Evolutionary conservation across 371 early-diverging fungal species (phyloP).

Genomic region (Mucor racemosus): DNA sequence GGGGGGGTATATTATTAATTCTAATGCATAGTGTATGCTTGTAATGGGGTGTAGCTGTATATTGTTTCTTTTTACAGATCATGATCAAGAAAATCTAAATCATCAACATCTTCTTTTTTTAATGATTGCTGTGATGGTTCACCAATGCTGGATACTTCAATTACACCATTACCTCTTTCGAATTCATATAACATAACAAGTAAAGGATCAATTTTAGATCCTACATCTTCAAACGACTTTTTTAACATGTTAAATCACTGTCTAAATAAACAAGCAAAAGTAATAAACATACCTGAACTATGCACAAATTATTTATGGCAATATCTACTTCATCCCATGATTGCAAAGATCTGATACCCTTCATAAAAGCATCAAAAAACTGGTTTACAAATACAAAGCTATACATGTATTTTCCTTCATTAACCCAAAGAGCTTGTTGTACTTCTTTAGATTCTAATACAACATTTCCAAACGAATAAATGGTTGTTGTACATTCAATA

Average conservation of each 20-base stretch:
- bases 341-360: constrained; percentile 54
- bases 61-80: neutral
- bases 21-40: constrained; percentile 7
- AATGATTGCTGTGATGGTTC: neutral
- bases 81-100: constrained; percentile 9
- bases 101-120: neutral
- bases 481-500: constrained; percentile 66
- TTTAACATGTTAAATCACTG: neutral
- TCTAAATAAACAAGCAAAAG: neutral
- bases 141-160: constrained; percentile 30
- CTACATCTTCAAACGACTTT: constrained; percentile 47
- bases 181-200: constrained; percentile 53
- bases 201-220: constrained; percentile 27
- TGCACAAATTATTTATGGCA: constrained; percentile 57
- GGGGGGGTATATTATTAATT: constrained; percentile 1
- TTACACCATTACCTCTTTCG: constrained; percentile 42
- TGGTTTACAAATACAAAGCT: constrained; percentile 66
- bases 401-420: constrained; percentile 52
- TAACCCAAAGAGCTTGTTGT: constrained; percentile 54
- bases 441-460: constrained; percentile 67
- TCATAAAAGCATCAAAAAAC: constrained; percentile 64
- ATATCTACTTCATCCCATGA: constrained; percentile 59
- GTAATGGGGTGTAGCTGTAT: neutral
- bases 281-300: constrained; percentile 53
- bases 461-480: constrained; percentile 69